Evolutionary conservation across 306 rosid species (phyloP), one percentile per base, ranked within the genome.

Genomic region (Vicia faba): DNA sequence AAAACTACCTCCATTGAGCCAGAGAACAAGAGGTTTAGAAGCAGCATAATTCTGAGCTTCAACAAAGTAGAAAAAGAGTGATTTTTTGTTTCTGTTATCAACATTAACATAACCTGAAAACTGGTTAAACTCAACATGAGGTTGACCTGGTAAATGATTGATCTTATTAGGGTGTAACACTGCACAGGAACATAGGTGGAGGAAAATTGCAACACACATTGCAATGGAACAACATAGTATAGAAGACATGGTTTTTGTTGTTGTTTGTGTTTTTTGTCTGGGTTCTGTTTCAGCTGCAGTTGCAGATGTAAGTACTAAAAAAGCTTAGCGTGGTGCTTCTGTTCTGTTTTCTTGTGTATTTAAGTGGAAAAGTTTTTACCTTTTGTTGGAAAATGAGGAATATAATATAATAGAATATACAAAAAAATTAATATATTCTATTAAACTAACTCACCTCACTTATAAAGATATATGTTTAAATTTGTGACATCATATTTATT

Each of bases 21-120:
- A 88, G 46, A 88, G 96, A 68, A 88, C 96, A 69, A 88, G 88
- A 39, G 92, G 96, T 62, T 88, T 88, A 29, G 89, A 82, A 82
- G 62, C 28, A 50, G 89, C 84, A 49, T 80, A 72, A 3, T 31
- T 59, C 33, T 86, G 77, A 71, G 92, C 87, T 80, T 88, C 88
- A 55, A 69, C 89, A 56, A 86, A 84, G 81, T 88, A 86, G 81
- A 74, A 88, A 38, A 88, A 84, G 2, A 88, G 69, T 29, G 89
- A 33, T 61, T 57, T 84, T 3, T 80, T 14, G 44, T 69, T 70
- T 44, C 74, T 60, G 18, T 76, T 41, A 64, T 82, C 80, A 33
- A 86, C 76, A 6, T 81, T 69, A 2, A 88, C 76, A 64, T 88
- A 86, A 20, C 89, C 91, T 20, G 92, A 86, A 67, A 82, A 88